Evolutionary conservation across 176 grass and related monocot species (phyloP).

Genomic region (Ampelocalamus luodianensis): DNA sequence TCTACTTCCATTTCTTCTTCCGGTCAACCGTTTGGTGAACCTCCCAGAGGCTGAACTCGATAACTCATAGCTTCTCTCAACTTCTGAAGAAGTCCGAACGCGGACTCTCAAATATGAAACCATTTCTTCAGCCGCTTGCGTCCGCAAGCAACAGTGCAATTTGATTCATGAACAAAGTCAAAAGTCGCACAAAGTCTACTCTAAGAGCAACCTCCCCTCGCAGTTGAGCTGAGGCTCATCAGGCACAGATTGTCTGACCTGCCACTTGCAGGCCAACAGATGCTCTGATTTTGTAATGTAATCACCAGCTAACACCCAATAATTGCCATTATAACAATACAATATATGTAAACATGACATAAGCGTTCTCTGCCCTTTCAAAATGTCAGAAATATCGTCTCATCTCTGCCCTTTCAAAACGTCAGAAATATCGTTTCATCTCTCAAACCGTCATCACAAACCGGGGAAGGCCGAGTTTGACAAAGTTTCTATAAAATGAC

Average conservation of each 20-base stretch:
- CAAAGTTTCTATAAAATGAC: conserved; percentile 11
- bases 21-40: not conserved
- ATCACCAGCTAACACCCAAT: not conserved
- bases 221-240: not conserved
- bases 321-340: conserved; percentile 17
- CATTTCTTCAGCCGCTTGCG: not conserved
- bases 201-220: not conserved
- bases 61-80: not conserved
- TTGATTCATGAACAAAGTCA: conserved; percentile 27
- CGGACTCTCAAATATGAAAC: not conserved
- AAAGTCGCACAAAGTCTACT: conserved; percentile 4
- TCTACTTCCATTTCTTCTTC: not conserved
- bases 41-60: not conserved
- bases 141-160: not conserved
- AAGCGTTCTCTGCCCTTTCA: too few relatives aligned
- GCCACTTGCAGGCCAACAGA: conserved; percentile 31
- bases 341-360: not conserved
- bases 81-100: not conserved
- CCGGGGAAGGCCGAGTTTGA: not conserved
- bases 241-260: not conserved
- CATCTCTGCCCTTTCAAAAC: conserved; percentile 5
- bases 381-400: too few relatives aligned
- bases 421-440: not conserved
- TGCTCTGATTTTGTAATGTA: conserved; percentile 13
- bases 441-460: not conserved